These are phyloP conservation scores for Leptomonas pyrrhocoris DNA, from an alignment of 208 protist genomes.

Conservation along the genomic window DNA sequence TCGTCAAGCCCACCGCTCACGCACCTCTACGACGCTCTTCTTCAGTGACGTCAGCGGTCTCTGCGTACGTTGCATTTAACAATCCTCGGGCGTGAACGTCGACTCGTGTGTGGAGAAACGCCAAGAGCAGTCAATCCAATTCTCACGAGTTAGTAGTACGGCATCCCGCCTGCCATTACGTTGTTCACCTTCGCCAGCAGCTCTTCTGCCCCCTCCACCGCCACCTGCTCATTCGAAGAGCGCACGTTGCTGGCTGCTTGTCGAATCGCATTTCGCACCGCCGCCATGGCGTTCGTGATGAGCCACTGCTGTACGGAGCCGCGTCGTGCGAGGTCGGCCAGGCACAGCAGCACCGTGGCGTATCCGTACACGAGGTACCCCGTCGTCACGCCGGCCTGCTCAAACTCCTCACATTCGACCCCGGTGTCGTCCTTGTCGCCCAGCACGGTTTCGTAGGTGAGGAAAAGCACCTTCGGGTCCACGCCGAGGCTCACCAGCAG, in stretches of 20 bases:
- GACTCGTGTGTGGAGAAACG: neutral
- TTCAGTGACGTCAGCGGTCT: no score
- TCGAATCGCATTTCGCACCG: slow-evolving; percentile 30
- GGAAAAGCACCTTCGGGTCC: slow-evolving; percentile 69
- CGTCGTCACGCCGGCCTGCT: slow-evolving; percentile 26
- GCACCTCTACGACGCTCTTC: no score
- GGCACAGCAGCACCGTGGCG: slow-evolving; percentile 51
- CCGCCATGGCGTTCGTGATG: slow-evolving; percentile 26
- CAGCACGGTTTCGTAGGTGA: slow-evolving; percentile 65
- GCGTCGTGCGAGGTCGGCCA: slow-evolving; percentile 43
- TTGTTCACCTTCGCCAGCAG: slow-evolving; percentile 26
- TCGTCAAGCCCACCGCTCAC: no score
- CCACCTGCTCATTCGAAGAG: slow-evolving; percentile 16
- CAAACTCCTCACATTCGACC: slow-evolving; percentile 34
- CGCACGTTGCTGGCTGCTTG: neutral
- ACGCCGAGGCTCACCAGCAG: slow-evolving; percentile 71
- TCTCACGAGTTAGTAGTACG: neutral
- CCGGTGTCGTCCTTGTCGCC: slow-evolving; percentile 50
- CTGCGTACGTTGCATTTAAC: no score
- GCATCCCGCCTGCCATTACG: neutral
- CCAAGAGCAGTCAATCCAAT: no score
- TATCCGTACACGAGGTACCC: slow-evolving; percentile 70
- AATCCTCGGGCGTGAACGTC: no score
- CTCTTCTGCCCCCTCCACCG: slow-evolving; percentile 25
- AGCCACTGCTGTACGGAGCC: slow-evolving; percentile 43